Percentiles rank a stretch among this genome's conserved stretches.
phyloP scores from a whole-genome alignment of 305 asterid genomes.

The Fraxinus dipetala region DNA sequence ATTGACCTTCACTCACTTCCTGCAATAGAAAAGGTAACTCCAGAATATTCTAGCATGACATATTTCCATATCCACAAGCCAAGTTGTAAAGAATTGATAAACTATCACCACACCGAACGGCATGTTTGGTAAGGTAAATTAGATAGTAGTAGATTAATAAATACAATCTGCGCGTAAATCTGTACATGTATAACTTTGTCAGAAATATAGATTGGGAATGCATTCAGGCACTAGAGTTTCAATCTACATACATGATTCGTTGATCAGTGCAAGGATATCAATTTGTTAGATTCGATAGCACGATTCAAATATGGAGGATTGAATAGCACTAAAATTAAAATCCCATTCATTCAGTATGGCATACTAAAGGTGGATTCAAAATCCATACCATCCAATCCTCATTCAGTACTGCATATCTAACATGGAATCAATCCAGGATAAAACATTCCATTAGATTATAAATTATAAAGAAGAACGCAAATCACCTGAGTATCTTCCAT shows the following conservation, averaged over 20 bases:
- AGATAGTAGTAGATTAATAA: background rate
- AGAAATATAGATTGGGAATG: background rate
- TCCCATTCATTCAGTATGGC: background rate
- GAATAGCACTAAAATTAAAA: background rate
- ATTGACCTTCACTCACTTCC: constrained; percentile 37
- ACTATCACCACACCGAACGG: background rate
- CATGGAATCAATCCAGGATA: background rate
- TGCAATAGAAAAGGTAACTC: constrained; percentile 22
- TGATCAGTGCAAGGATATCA: background rate
- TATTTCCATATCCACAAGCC: background rate
- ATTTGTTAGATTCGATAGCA: background rate
- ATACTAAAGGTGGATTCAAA: background rate
- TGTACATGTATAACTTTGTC: background rate
- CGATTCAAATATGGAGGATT: background rate
- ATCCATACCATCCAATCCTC: background rate
- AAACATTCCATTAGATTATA: background rate
- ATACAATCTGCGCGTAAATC: background rate
- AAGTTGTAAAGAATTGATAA: background rate
- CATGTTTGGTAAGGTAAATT: background rate
- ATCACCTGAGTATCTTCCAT: constrained; percentile 46
- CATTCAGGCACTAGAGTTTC: background rate
- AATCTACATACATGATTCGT: background rate
- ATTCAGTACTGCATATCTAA: background rate
- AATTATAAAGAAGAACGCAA: background rate
- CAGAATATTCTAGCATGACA: background rate